These are phyloP conservation scores for Moringa oleifera DNA, from an alignment of 345 rosid species.

Conservation along the genomic window DNA sequence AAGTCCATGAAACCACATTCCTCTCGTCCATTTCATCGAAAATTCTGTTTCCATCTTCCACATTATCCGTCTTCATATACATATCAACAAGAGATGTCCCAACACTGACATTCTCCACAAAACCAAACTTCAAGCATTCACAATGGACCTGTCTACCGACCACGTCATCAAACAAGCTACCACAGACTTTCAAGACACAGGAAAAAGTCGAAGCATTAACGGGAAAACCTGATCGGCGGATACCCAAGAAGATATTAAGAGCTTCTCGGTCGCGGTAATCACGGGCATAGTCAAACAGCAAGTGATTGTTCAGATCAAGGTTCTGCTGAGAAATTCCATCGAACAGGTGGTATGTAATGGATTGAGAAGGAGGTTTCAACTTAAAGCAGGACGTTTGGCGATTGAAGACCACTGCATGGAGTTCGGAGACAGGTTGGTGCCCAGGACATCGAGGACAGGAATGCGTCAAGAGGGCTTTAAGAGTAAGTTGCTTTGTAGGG, in stretches of 20 bases:
- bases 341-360: conserved; percentile 44
- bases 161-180: conserved; percentile 35
- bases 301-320: conserved; percentile 20
- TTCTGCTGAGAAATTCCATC: conserved; percentile 41
- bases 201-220: conserved; percentile 56
- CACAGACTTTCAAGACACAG: conserved; percentile 63
- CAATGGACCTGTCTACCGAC: conserved; percentile 66
- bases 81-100: conserved; percentile 77
- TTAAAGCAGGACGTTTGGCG: no score
- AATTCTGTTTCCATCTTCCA: conserved; percentile 45
- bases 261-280: conserved; percentile 48
- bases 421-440: no score
- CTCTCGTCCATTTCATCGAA: conserved; percentile 58
- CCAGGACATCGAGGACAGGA: no score
- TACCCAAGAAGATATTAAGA: conserved; percentile 39
- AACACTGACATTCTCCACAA: conserved; percentile 54
- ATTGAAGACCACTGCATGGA: no score
- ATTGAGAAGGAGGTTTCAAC: no score
- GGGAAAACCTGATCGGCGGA: conserved; percentile 42
- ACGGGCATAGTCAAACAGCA: conserved; percentile 52
- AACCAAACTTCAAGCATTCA: conserved; percentile 52
- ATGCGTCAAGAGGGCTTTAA: no score
- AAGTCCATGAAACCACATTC: conserved; percentile 91
- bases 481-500: no score
- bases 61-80: conserved; percentile 55